Base-by-base conservation (phyloP, 1,139 yeast genomes). In the Blastobotrys niveus region DNA sequence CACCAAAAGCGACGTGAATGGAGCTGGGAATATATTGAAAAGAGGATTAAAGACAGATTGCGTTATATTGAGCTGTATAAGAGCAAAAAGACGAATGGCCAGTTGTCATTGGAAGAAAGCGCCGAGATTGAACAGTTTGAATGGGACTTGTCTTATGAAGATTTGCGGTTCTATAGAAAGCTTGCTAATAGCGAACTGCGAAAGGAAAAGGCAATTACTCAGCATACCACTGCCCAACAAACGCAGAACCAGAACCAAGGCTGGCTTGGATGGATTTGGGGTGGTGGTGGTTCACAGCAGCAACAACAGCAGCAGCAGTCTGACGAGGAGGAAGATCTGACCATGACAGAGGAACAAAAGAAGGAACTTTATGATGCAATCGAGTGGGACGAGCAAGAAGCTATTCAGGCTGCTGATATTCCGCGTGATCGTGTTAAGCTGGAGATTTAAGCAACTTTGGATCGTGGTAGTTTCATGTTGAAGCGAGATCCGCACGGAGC, bases 321-420 rank as follows among this genome's bases (percentile, higher is more conserved):
- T 2, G 60, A 58, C 7, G 64, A 63, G 10, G 48, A 60, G 17
- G 43, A 39, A n/a, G 52, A 48, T 9, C 61, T 67, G 18, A 58
- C 59, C n/a, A 66, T 70, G 57, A 69, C 73, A 0, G 73, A 68
- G 5, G 70, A 69, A 46, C 72, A 70, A 49, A 57, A 67, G 29
- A 59, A 87, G 59, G 98, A 93, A 45, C 72, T 91, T 14, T 89
- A 87, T 59, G 95, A 87, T 50, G 95, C 96, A 0, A 91, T 93
- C 52, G 99, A 89, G 50, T 89, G 83, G 66, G 86, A 88, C 56
- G 96, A 88, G 50, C 69, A 76, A 24, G 72, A 76, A 44, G 73
- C 75, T 0, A 57, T 77, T 0, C 76, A 76, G 14, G 66, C 80
- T 0, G 68, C 82, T 10, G 83, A 82, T 51, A 59, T 84, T 1